Evolutionary conservation across 495 filamentous ascomycete genomes (phyloP).

Genomic region (Pyrenula massariospora): DNA sequence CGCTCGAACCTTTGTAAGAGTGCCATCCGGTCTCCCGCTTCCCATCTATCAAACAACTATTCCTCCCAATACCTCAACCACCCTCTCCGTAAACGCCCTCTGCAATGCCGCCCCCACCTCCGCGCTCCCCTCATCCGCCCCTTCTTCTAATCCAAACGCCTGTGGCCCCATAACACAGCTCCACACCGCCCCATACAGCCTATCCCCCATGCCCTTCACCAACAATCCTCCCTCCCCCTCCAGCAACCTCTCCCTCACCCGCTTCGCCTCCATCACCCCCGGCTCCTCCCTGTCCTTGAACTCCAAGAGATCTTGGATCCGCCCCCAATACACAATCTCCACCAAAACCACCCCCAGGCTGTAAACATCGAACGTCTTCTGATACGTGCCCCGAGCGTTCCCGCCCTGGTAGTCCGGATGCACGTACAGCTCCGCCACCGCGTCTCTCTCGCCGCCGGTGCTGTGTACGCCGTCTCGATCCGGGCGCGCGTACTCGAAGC

Average conservation of each 20-base stretch:
- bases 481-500: slow-evolving; percentile 44
- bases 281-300: slow-evolving; percentile 10
- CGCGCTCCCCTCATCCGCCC: slow-evolving; percentile 12
- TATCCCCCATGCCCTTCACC: slow-evolving; percentile 16
- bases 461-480: slow-evolving; percentile 15
- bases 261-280: slow-evolving; percentile 5
- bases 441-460: slow-evolving; percentile 36
- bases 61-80: slow-evolving; percentile 19
- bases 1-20: too few relatives aligned
- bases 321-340: slow-evolving; percentile 40
- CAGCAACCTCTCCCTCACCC: slow-evolving; percentile 7
- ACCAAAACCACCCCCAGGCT: slow-evolving; percentile 34
- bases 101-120: slow-evolving; percentile 14
- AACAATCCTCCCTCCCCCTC: slow-evolving; percentile 10
- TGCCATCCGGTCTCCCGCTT: too few relatives aligned
- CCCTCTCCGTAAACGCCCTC: slow-evolving; percentile 19
- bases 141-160: slow-evolving; percentile 16
- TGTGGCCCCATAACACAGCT: slow-evolving; percentile 18
- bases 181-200: slow-evolving; percentile 13
- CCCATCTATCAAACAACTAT: slow-evolving; percentile 7
- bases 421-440: slow-evolving; percentile 28
- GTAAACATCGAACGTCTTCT: slow-evolving; percentile 40
- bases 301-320: slow-evolving; percentile 12
- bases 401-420: slow-evolving; percentile 25
- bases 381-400: slow-evolving; percentile 21